These are phyloP conservation scores for Rhodotorula glutinis DNA, from an alignment of 1,284 basidiomycete genomes.

Conservation along the genomic window DNA sequence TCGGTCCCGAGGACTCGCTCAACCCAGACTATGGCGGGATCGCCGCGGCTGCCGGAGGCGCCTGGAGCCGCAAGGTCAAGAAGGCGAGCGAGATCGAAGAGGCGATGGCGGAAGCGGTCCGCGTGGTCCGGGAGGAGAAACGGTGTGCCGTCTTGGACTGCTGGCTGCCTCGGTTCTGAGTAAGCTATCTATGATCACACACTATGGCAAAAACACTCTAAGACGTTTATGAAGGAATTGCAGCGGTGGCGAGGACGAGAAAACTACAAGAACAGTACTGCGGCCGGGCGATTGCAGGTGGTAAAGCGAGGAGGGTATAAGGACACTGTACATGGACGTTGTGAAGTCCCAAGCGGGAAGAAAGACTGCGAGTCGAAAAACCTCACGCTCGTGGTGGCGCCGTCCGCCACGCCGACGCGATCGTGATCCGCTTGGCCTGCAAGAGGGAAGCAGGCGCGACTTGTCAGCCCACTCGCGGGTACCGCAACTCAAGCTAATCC, in stretches of 20 bases:
- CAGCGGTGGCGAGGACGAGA: neutral
- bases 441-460: slow-evolving; percentile 15
- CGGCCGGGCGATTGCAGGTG: no score
- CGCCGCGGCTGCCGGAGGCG: slow-evolving; percentile 60
- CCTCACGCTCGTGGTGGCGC: slow-evolving; percentile 38
- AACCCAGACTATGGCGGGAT: slow-evolving; percentile 59
- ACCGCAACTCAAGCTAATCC: no score
- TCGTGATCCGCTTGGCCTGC: slow-evolving; percentile 45
- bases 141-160: slow-evolving; percentile 63
- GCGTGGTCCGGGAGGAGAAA: slow-evolving; percentile 58
- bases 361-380: no score
- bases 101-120: slow-evolving; percentile 56
- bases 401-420: slow-evolving; percentile 43
- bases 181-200: neutral
- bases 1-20: slow-evolving; percentile 53
- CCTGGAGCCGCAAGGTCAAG: slow-evolving; percentile 58
- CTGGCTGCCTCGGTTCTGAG: slow-evolving; percentile 37
- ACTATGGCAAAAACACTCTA: no score
- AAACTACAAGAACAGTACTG: no score
- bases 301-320: neutral
- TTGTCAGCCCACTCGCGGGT: no score
- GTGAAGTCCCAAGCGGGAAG: no score
- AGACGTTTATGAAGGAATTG: neutral
- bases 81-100: slow-evolving; percentile 49
- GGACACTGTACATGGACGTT: neutral